A percentile compares a stretch with the other conserved stretches of the same genome.
These are phyloP conservation scores for Sicyos edulis DNA, from an alignment of 306 rosid species.

Conservation along the genomic window DNA sequence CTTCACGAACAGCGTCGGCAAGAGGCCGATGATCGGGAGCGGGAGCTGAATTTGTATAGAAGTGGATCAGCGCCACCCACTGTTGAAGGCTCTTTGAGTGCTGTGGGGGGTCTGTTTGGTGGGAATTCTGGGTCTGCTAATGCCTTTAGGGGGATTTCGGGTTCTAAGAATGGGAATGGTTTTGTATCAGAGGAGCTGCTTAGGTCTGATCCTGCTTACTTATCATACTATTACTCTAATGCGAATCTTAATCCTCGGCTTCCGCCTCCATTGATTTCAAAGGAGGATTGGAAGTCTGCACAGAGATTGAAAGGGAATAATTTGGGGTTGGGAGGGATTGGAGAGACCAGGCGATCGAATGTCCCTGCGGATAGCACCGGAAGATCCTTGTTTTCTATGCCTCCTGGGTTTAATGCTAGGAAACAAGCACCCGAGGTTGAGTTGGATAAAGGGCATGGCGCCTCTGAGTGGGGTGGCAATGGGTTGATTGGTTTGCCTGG, in stretches of 20 bases:
- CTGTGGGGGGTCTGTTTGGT: conserved; percentile 66
- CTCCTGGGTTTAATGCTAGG: conserved; percentile 65
- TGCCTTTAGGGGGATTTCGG: conserved; percentile 40
- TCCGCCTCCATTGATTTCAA: conserved; percentile 80
- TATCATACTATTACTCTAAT: conserved; percentile 64
- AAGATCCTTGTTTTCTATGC: conserved; percentile 53
- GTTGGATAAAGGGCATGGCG: conserved; percentile 44
- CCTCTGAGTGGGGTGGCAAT: conserved; percentile 76
- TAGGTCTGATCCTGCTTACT: conserved; percentile 90
- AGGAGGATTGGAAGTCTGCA: conserved; percentile 79
- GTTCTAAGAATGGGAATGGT: conserved; percentile 50
- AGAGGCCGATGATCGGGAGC: conserved; percentile 65
- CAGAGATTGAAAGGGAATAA: conserved; percentile 58
- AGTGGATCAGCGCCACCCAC: too few relatives aligned
- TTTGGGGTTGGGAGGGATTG: conserved; percentile 71
- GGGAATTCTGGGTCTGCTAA: conserved; percentile 25
- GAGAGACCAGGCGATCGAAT: conserved; percentile 65
- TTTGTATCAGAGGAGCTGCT: conserved; percentile 74
- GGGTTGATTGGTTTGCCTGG: conserved; percentile 81
- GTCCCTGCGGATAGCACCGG: conserved; percentile 44
- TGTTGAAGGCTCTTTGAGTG: conserved; percentile 83
- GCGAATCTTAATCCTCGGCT: conserved; percentile 80
- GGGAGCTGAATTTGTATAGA: conserved; percentile 62
- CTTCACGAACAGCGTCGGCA: conserved; percentile 73
- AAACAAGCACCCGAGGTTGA: conserved; percentile 53